Evolutionary conservation across 2,329 filamentous ascomycete species (phyloP), one percentile per base, ranked within the genome.

Genomic region (Esteya vermicola): DNA sequence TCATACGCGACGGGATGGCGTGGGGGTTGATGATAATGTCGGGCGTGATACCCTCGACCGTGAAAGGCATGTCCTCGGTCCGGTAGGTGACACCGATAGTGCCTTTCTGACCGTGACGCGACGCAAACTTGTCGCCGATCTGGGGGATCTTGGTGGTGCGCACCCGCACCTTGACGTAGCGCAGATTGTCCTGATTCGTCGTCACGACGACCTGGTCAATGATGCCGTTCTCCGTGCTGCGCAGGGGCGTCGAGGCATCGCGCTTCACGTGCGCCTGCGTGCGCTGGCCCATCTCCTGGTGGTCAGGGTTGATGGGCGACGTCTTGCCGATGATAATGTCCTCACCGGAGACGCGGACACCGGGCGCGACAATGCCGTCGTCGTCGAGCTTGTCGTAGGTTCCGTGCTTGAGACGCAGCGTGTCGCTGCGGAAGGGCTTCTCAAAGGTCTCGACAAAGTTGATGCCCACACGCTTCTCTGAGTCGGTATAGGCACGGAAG

Each of bases 251-350:
- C 14, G 89, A 96, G 4, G 93, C 89, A 59, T 98, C 93, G 39
- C 91, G 79, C 65, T 95, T 93, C 52, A 85, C 80, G 59, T 98
- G 91, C 42, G 82, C 68, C 51, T 85, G 86, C 20, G 85, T 93
- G 46, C 91, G 76, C 55, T 94, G 88, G 7, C 91, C 91, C 47
- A 96, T 71, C 58, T 98, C 91, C 57, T 95, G 85, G 14, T 83
- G 82, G 52, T 98, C 91, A 3, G 85, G 80, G 36, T 86, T 82
- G 57, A 98, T 85, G 2, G 93, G 93, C 10, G 89, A 88, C 4
- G 91, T 96, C 68, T 98, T 98, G 47, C 93, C 91, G 48, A 98
- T 98, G 58, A 98, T 96, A 55, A 98, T 94, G 59, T 98, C 91
- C 54, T 96, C 91, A 54, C 91, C 93, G 13, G 86, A 93, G 1